Base-by-base conservation (phyloP, 2,329 filamentous ascomycete species). In the Microdochium paspali region DNA sequence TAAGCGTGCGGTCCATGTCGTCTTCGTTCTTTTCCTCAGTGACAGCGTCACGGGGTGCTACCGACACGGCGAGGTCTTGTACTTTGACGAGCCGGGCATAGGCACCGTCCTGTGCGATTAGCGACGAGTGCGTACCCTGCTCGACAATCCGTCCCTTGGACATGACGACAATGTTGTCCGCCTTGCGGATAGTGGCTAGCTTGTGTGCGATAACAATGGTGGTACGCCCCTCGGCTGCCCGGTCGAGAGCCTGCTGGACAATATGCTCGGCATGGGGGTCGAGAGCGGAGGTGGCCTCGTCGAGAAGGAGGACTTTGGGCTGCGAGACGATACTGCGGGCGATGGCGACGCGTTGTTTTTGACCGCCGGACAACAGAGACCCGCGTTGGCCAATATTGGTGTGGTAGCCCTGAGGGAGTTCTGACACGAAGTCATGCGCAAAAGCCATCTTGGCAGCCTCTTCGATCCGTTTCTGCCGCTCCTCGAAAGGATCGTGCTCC, bases 161-260 rank as follows among this genome's bases (percentile, higher is more conserved):
- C 46, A 69, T 60, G 18, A 69, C 66, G 4, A 68, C 62, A n/a
- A 69, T 68, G 26, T 66, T 65, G 48, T 68, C 63, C 0, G 67
- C 66, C 26, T 64, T 64, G 45, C 67, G 65, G 28, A 73, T 64
- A 0, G 81, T 80, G 24, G 76, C 78, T 0, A 82, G 67, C 65
- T 80, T 20, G 60, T 83, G 79, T 0, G 82, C 82, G 49, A 86
- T 83, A 32, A 83, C 74, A 24, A 87, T 77, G 0, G 80, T 85
- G 0, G 83, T 86, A 15, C 81, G 69, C 23, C 74, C 73, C 32
- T 71, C 66, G 0, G 78, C 77, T 0, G 82, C 70, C n/a, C 68
- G 67, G 51, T 75, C 72, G 20, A 82, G 65, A 0, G 78, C 77
- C 26, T 70, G 64, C 53, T 82, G 79, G 1, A 82, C 77, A 7